phyloP scores from a whole-genome alignment of 2,329 filamentous ascomycete genomes.

The Microdochium nivale region DNA sequence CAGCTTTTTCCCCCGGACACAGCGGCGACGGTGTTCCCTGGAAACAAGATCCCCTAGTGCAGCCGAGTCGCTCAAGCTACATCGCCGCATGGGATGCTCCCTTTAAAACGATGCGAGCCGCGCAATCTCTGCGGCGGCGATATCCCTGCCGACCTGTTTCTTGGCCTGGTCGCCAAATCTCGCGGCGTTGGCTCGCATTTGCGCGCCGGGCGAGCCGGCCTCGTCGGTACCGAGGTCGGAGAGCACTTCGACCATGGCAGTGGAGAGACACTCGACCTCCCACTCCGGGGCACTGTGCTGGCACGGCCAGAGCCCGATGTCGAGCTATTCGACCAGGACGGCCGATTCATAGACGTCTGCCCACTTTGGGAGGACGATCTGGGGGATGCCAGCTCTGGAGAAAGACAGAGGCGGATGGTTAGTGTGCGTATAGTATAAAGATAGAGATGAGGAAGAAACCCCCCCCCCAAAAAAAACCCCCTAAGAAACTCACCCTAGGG shows the following conservation, averaged over 20 bases:
- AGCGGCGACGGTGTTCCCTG: too few species aligned
- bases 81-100: not conserved
- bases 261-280: not conserved
- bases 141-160: not conserved
- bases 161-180: not conserved
- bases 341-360: slow-evolving; percentile 27
- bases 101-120: not conserved
- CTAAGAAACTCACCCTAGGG: not conserved
- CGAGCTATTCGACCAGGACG: slow-evolving; percentile 22
- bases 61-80: too few species aligned
- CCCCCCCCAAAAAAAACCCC: not conserved
- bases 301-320: slow-evolving; percentile 8
- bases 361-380: slow-evolving; percentile 29
- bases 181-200: not conserved
- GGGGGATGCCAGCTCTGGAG: slow-evolving; percentile 25
- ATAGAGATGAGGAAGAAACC: not conserved
- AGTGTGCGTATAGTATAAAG: too few species aligned
- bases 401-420: not conserved
- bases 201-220: not conserved
- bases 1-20: too few species aligned
- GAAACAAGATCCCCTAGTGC: too few species aligned
- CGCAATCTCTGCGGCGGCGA: not conserved
- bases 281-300: not conserved
- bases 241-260: not conserved
- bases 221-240: not conserved